Percentiles rank a stretch among this genome's conserved stretches.
phyloP scores from a whole-genome alignment of 371 early-diverging fungal species.

The Catenaria anguillulae region DNA sequence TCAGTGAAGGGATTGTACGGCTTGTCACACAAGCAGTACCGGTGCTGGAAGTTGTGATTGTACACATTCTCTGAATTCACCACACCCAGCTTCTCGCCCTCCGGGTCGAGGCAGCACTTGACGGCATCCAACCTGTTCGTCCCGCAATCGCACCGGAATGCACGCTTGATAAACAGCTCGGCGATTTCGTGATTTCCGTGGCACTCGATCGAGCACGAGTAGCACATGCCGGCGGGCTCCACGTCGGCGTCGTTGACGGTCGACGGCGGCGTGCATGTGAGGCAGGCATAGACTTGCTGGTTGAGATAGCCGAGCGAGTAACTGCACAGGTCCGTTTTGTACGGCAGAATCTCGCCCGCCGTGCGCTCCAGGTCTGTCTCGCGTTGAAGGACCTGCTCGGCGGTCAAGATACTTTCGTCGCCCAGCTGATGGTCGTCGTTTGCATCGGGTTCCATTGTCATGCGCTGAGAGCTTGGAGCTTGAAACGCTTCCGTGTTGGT shows the following conservation, averaged over 20 bases:
- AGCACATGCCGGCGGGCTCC: conserved; percentile 39
- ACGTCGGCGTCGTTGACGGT: neutral
- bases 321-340: conserved; percentile 61
- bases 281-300: conserved; percentile 70
- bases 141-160: conserved; percentile 80
- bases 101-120: conserved; percentile 21
- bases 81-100: conserved; percentile 20
- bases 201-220: conserved; percentile 52
- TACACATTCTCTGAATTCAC: conserved; percentile 51
- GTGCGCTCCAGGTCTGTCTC: conserved; percentile 35
- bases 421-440: too few relatives aligned
- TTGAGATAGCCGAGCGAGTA: conserved; percentile 55
- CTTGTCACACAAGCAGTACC: conserved; percentile 66
- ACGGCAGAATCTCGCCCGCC: conserved; percentile 41
- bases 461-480: too few relatives aligned
- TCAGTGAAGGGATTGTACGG: conserved; percentile 57
- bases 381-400: conserved; percentile 34
- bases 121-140: conserved; percentile 25
- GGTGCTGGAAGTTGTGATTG: conserved; percentile 59
- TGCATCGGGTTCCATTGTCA: too few relatives aligned
- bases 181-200: conserved; percentile 64
- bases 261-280: conserved; percentile 41
- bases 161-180: conserved; percentile 65
- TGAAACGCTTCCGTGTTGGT: too few relatives aligned
- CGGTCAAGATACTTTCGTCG: too few relatives aligned